Percentiles rank a stretch among this genome's conserved stretches.
Conservation (phyloP, 2,329 filamentous ascomycete genomes). For the Neodidymelliopsis sp. region DNA sequence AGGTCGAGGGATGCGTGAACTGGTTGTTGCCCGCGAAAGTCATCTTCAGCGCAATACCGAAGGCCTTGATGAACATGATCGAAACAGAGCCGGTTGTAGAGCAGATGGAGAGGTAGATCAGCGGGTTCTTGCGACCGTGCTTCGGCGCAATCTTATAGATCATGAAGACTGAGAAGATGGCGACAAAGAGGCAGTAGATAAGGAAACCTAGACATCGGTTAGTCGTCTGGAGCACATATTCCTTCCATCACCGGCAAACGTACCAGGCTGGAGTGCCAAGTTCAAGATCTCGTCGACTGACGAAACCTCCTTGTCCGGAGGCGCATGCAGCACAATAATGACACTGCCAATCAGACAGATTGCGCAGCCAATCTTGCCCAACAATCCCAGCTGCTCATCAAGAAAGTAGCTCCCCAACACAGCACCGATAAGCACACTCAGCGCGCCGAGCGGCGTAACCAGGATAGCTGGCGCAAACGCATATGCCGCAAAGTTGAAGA, state of each 20-base stretch:
- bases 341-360: conserved; percentile 96
- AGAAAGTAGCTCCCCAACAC: conserved; percentile 95
- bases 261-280: conserved; percentile 91
- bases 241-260: conserved; percentile 15
- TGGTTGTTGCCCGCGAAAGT: conserved; percentile 94
- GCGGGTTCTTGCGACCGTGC: conserved; percentile 92
- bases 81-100: conserved; percentile 96
- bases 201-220: conserved; percentile 74
- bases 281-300: conserved; percentile 91
- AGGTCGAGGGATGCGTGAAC: conserved; percentile 92
- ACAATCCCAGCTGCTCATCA: conserved; percentile 83
- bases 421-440: conserved; percentile 93
- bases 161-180: conserved; percentile 88
- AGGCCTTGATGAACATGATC: conserved; percentile 99
- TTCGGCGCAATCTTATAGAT: conserved; percentile 92
- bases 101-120: conserved; percentile 97
- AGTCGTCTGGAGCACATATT: conserved; percentile 11
- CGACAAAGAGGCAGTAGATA: conserved; percentile 80
- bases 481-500: conserved; percentile 98
- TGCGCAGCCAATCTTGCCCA: conserved; percentile 94
- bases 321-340: conserved; percentile 96
- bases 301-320: conserved; percentile 88
- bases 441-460: conserved; percentile 90
- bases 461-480: conserved; percentile 98
- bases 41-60: conserved; percentile 95